Base-by-base conservation (phyloP, 495 filamentous ascomycete species). In the Hyaloscypha bicolor region DNA sequence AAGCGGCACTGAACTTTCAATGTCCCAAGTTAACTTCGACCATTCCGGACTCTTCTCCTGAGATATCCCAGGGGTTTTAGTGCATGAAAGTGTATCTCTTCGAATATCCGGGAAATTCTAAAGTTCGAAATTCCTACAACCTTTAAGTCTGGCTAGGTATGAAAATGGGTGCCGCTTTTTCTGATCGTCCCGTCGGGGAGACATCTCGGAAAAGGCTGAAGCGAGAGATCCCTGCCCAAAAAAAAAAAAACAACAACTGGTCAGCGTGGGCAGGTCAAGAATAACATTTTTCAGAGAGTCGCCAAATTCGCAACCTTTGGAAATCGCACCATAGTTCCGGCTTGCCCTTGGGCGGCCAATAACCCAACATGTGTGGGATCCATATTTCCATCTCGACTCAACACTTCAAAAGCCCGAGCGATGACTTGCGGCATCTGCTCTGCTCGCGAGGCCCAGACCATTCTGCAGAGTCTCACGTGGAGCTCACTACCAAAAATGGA, bases 361-460 rank as follows among this genome's bases (percentile, higher is more conserved):
- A 14, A 12, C 16, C 4, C 42, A 19, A 67, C 8, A 75, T 75
- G 73, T 75, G 73, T 65, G 73, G 73, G 25, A 75, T 75, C 21
- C 60, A 71, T 48, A 66, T 69, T 1, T 70, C 48, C 30, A 64
- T 75, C 16, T 73, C 73, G 2, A 66, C 39, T n/a, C 37, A 31
- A 37, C 60, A 29, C 35, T 68, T 61, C 32, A 33, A 63, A 48
- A 22, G 25, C n/a, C 68, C 71, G 55, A 66, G 57, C 52, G 59
- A 51, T 22, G 61, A 63, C 6, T 37, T 72, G 37, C 67, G 72
- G 56, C 58, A 66, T 3, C 55, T 73, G 55, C 73, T 75, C 22
- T 68, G 67, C 66, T 71, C 72, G 11, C 64, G 84, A 67, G 84
- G 84, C 6, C 84, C 84, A 8, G 84, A 87, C 65, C 79, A 84